These are phyloP conservation scores for Linnemannia hyalina DNA, from an alignment of 192 early-diverging fungal genomes.

Conservation along the genomic window DNA sequence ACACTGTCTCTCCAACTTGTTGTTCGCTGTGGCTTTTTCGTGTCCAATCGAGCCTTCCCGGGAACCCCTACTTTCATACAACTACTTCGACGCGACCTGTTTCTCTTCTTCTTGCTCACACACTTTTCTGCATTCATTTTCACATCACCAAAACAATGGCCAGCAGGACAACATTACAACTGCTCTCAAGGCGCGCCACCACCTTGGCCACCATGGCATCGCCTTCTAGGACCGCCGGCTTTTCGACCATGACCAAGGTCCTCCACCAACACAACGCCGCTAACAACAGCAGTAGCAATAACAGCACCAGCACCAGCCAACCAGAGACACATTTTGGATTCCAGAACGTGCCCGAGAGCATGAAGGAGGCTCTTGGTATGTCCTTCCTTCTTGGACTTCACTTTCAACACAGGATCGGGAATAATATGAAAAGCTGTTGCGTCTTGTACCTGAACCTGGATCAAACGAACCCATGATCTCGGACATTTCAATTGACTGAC, in stretches of 20 bases:
- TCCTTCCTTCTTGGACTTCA: neutral
- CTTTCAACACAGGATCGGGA: constrained; percentile 4
- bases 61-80: neutral
- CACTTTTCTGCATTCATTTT: neutral
- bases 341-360: constrained; percentile 83
- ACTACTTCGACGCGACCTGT: neutral
- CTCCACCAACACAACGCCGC: constrained; percentile 30
- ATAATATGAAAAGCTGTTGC: too few species aligned
- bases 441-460: too few species aligned
- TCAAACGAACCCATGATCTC: too few species aligned
- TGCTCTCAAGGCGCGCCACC: constrained; percentile 23
- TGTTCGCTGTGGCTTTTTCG: constrained; percentile 8
- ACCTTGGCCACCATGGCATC: constrained; percentile 5
- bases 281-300: neutral
- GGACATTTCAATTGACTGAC: constrained; percentile 1
- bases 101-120: neutral
- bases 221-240: constrained; percentile 34
- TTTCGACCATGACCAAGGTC: constrained; percentile 50
- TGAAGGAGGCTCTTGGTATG: constrained; percentile 89
- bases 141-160: constrained; percentile 27
- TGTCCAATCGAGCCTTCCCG: neutral
- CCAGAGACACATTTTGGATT: constrained; percentile 94
- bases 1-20: neutral
- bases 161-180: constrained; percentile 42
- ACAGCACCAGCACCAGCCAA: neutral